Conservation (phyloP, 345 rosid species). For the Theobroma cacao region DNA sequence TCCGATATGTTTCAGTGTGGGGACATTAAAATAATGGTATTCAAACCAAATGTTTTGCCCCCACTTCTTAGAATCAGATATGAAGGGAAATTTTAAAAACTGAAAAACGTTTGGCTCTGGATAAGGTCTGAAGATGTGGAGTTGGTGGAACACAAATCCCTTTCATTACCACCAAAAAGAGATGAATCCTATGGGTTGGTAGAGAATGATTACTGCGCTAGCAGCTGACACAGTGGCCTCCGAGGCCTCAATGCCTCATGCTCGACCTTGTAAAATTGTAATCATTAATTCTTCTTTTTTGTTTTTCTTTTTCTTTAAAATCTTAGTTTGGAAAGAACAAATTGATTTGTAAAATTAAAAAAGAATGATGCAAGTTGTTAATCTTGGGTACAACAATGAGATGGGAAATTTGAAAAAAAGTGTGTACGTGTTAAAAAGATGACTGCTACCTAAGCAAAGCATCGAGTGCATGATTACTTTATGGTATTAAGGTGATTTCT, state of each 20-base stretch:
- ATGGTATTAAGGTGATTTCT: not conserved
- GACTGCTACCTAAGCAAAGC: too few relatives aligned
- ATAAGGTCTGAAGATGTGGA: slow-evolving; percentile 15
- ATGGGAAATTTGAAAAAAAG: too few relatives aligned
- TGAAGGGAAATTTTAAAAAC: not conserved
- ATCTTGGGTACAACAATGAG: too few relatives aligned
- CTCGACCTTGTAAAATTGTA: not conserved
- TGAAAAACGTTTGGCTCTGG: not conserved
- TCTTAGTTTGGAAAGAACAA: not conserved
- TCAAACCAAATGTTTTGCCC: not conserved
- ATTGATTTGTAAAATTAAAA: not conserved
- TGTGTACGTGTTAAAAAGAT: too few relatives aligned
- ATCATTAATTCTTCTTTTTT: not conserved
- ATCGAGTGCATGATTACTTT: too few relatives aligned
- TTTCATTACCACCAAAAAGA: not conserved
- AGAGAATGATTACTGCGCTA: not conserved
- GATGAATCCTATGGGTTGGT: not conserved
- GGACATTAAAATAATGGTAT: not conserved
- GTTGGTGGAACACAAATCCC: slow-evolving; percentile 15
- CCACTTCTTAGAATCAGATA: not conserved
- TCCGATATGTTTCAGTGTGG: not conserved
- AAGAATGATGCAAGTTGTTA: not conserved
- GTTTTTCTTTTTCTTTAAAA: not conserved
- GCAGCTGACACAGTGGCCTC: not conserved
- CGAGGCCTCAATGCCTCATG: not conserved